A percentile compares a stretch with the other conserved stretches of the same genome.
These are phyloP conservation scores for Onygenales sp. DNA, from an alignment of 2,329 filamentous ascomycete species.

Conservation along the genomic window DNA sequence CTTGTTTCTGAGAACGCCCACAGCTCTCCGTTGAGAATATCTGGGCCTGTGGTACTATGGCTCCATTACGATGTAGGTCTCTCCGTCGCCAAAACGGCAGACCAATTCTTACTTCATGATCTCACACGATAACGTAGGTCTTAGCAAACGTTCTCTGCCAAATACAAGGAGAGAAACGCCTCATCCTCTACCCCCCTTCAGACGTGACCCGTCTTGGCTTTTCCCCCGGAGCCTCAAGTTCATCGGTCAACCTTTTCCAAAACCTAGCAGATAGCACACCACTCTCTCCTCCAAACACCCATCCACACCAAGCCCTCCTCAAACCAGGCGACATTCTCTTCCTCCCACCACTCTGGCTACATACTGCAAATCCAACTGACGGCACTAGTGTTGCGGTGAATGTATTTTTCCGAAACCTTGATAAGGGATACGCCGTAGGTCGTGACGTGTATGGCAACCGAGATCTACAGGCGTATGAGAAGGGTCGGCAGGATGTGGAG, in stretches of 20 bases:
- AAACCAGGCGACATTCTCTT: slow-evolving; percentile 67
- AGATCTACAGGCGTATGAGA: slow-evolving; percentile 76
- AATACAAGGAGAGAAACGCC: slow-evolving; percentile 60
- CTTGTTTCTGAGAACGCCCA: slow-evolving; percentile 56
- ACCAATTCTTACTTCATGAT: background rate
- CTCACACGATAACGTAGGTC: slow-evolving; percentile 41
- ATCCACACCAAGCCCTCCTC: slow-evolving; percentile 58
- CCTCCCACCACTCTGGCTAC: slow-evolving; percentile 75
- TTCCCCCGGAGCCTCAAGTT: slow-evolving; percentile 69
- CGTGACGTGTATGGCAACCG: slow-evolving; percentile 82
- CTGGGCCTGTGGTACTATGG: slow-evolving; percentile 77
- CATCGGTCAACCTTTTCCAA: slow-evolving; percentile 61
- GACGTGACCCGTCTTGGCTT: slow-evolving; percentile 64
- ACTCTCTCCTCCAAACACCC: slow-evolving; percentile 54
- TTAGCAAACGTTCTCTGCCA: slow-evolving; percentile 85
- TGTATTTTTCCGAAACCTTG: slow-evolving; percentile 70
- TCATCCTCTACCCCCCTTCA: slow-evolving; percentile 68
- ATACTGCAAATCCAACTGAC: slow-evolving; percentile 46
- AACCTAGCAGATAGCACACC: slow-evolving; percentile 31
- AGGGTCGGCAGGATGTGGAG: slow-evolving; percentile 61
- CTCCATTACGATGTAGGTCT: slow-evolving; percentile 66
- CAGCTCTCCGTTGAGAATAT: slow-evolving; percentile 71
- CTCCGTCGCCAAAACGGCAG: background rate
- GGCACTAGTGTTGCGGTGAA: slow-evolving; percentile 70
- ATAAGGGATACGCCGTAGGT: slow-evolving; percentile 59